These are phyloP conservation scores for Kazachstania sp. DNA, from an alignment of 1,139 yeast species.

Conservation along the genomic window DNA sequence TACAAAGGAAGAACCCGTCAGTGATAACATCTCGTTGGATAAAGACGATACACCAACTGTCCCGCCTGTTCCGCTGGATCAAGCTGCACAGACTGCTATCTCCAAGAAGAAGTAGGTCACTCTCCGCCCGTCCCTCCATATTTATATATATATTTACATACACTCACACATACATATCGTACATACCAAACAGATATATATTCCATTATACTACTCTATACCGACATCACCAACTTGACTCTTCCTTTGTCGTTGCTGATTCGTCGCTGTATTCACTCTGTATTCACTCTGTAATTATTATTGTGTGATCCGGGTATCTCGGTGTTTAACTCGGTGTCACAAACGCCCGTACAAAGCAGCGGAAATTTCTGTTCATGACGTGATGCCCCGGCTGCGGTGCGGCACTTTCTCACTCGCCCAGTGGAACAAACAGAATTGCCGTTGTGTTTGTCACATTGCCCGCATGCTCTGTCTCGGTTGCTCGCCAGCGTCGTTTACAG, in stretches of 20 bases:
- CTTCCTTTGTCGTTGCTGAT: no score
- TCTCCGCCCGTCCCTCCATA: background rate
- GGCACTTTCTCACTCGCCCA: background rate
- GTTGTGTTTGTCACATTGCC: no score
- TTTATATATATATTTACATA: background rate
- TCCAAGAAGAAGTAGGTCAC: slow-evolving; percentile 10
- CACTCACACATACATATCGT: background rate
- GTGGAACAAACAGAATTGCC: no score
- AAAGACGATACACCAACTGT: slow-evolving; percentile 43
- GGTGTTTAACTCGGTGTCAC: no score
- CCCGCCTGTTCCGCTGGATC: slow-evolving; percentile 19
- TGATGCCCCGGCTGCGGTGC: background rate
- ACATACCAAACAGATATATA: background rate
- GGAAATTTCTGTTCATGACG: no score
- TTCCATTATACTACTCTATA: background rate
- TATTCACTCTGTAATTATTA: no score
- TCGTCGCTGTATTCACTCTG: no score
- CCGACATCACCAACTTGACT: no score
- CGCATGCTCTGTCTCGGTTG: no score
- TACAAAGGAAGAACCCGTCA: slow-evolving; percentile 54
- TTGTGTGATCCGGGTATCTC: no score
- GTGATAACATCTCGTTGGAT: slow-evolving; percentile 72
- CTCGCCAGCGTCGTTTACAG: no score
- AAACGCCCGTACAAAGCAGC: no score
- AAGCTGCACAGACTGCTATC: slow-evolving; percentile 17